A percentile compares a stretch with the other conserved stretches of the same genome.
phyloP scores from a whole-genome alignment of 139 green algal genomes.

The Chlamydomonas sp. region DNA sequence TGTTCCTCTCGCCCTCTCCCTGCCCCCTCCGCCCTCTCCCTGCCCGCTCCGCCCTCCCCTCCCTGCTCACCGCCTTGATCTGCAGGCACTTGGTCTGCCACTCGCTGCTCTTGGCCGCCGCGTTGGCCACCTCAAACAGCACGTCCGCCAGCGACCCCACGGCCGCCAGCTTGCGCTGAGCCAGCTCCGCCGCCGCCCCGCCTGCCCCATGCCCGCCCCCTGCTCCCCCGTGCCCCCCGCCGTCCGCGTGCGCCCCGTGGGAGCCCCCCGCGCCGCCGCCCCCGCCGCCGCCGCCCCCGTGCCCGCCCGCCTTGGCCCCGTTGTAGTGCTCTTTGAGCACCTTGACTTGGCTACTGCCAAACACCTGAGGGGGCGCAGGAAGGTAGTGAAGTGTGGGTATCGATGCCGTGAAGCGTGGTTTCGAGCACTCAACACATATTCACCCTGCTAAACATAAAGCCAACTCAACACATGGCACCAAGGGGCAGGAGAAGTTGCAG shows the following conservation, averaged over 20 bases:
- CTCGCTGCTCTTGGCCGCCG: slow-evolving; percentile 31
- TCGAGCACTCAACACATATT: slow-evolving; percentile 23
- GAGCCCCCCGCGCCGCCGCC: background rate
- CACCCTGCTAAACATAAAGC: background rate
- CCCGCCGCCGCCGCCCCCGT: background rate
- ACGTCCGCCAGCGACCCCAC: slow-evolving; percentile 31
- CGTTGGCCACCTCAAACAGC: slow-evolving; percentile 37
- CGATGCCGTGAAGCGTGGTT: no score
- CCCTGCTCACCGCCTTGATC: slow-evolving; percentile 1
- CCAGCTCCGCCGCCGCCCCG: background rate
- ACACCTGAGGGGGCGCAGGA: slow-evolving; percentile 49
- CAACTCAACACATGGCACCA: background rate
- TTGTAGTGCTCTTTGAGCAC: slow-evolving; percentile 38
- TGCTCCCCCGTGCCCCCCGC: background rate
- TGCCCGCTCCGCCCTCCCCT: background rate
- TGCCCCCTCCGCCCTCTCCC: background rate
- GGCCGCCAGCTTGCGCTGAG: slow-evolving; percentile 24
- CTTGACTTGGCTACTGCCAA: slow-evolving; percentile 51
- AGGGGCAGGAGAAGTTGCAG: no score
- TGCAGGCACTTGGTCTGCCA: slow-evolving; percentile 22
- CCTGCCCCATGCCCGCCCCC: background rate
- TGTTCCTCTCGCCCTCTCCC: background rate
- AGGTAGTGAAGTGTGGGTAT: no score
- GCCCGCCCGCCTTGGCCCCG: background rate
- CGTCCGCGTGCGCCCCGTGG: background rate